Evolutionary conservation across 1,284 basidiomycete species (phyloP), one percentile per base, ranked within the genome.

Genomic region (Macrocystidia cucumis): DNA sequence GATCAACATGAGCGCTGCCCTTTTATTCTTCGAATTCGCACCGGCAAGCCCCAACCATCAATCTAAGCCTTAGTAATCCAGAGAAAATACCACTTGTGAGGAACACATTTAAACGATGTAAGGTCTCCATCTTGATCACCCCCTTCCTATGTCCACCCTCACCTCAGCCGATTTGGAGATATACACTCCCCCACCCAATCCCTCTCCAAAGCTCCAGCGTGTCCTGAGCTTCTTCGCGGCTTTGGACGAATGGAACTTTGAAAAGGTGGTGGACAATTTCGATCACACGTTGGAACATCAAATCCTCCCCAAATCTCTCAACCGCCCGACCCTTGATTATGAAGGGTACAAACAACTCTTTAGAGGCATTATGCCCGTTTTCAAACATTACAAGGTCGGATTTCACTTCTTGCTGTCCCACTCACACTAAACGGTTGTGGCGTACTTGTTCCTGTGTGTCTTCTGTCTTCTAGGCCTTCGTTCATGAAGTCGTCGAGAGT

Each of bases 401-500:
- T 24, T 24, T 18, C 3, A 7, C 23, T 14, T 22, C 23, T 21
- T 35, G 32, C 13, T 16, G 13, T 9, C 14, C 7, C 31, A 14
- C 24, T 36, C n/a, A n/a, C n/a, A n/a, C 20, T 16, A 22, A 30
- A n/a, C n/a, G n/a, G n/a, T n/a, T n/a, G n/a, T n/a, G n/a, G n/a
- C n/a, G n/a, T n/a, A n/a, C n/a, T n/a, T n/a, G n/a, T n/a, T n/a
- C n/a, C n/a, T n/a, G n/a, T n/a, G n/a, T n/a, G n/a, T 32, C 5
- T 22, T 9, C 18, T 11, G 21, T 25, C 8, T 16, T 8, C 20
- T 35, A 61, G 59, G 35, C 57, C 9, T 53, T 50, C 11, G 32
- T 62, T 6, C 50, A 55, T 42, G 57, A 62, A 38, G 51, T 60
- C 4, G 49, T 62, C 26, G 60, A 64, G 38, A 46, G 51, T 18